Conservation (phyloP, 1,139 yeast genomes). For the Yarrowia galli region DNA sequence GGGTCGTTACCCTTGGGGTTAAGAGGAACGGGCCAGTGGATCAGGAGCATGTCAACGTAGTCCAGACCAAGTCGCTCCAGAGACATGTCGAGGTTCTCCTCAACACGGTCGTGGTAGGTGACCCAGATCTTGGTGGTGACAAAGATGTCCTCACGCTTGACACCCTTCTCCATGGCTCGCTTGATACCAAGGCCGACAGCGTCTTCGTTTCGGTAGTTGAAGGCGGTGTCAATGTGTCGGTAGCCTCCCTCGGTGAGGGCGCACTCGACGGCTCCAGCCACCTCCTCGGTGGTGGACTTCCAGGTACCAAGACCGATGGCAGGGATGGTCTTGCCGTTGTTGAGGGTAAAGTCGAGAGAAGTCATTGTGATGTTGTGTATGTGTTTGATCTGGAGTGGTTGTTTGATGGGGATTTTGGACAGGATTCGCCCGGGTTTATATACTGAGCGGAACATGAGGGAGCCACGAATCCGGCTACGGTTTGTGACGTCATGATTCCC, state of each 20-base stretch:
- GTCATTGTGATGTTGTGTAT: constrained; percentile 42
- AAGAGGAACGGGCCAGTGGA: constrained; percentile 85
- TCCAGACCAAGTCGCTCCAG: constrained; percentile 73
- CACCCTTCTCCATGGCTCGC: constrained; percentile 65
- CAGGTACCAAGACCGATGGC: constrained; percentile 83
- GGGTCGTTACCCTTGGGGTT: constrained; percentile 55
- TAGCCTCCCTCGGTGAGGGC: constrained; percentile 73
- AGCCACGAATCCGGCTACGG: not conserved
- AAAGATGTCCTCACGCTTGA: constrained; percentile 74
- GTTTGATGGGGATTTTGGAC: not conserved
- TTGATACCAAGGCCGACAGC: constrained; percentile 63
- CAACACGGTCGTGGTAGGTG: constrained; percentile 67
- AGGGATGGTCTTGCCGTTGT: constrained; percentile 72
- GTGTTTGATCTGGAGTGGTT: not conserved
- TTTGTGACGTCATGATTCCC: constrained; percentile 28
- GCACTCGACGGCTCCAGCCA: constrained; percentile 63
- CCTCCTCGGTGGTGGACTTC: constrained; percentile 66
- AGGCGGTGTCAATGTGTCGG: constrained; percentile 82
- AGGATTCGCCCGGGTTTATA: constrained; percentile 6
- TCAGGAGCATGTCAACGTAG: constrained; percentile 80
- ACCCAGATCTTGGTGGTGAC: constrained; percentile 85
- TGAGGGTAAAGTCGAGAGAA: constrained; percentile 52
- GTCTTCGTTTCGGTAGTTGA: constrained; percentile 67
- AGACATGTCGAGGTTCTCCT: constrained; percentile 65
- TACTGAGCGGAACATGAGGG: not conserved